phyloP scores from a whole-genome alignment of 352 stramenopile species.

The Phytophthora citrophthora region DNA sequence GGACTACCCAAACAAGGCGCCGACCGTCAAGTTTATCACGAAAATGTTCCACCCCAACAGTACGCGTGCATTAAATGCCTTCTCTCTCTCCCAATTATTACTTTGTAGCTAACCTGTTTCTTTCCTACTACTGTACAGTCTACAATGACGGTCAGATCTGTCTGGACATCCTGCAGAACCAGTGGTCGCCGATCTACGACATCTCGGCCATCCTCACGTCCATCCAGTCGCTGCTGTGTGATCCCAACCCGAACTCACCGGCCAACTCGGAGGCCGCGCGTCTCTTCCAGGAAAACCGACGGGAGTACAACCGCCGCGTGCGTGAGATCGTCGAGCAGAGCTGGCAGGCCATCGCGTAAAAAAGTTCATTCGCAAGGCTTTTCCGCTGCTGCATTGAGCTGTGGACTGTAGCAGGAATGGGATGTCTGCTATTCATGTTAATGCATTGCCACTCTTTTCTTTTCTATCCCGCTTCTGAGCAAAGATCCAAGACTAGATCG shows the following conservation, averaged over 20 bases:
- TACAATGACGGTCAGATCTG: slow-evolving; percentile 94
- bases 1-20: slow-evolving; percentile 99
- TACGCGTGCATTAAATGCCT: slow-evolving; percentile 31
- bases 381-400: slow-evolving; percentile 1
- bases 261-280: slow-evolving; percentile 98
- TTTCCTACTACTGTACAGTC: slow-evolving; percentile 48
- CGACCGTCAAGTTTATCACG: slow-evolving; percentile 98
- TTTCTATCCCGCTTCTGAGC: slow-evolving; percentile 15
- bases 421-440: slow-evolving; percentile 17
- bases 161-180: slow-evolving; percentile 99
- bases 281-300: slow-evolving; percentile 98
- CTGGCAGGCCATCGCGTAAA: slow-evolving; percentile 91
- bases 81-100: background rate
- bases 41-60: slow-evolving; percentile 99
- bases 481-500: slow-evolving; percentile 11
- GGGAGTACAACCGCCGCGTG: slow-evolving; percentile 99
- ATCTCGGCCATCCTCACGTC: slow-evolving; percentile 99
- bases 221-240: slow-evolving; percentile 99
- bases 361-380: slow-evolving; percentile 15
- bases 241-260: slow-evolving; percentile 99
- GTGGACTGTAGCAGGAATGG: slow-evolving; percentile 6
- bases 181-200: slow-evolving; percentile 99
- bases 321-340: slow-evolving; percentile 99
- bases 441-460: slow-evolving; percentile 16
- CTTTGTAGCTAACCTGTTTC: slow-evolving; percentile 1